Evolutionary conservation across 495 filamentous ascomycete genomes (phyloP).

Genomic region (Staphylotrichum longicolle): DNA sequence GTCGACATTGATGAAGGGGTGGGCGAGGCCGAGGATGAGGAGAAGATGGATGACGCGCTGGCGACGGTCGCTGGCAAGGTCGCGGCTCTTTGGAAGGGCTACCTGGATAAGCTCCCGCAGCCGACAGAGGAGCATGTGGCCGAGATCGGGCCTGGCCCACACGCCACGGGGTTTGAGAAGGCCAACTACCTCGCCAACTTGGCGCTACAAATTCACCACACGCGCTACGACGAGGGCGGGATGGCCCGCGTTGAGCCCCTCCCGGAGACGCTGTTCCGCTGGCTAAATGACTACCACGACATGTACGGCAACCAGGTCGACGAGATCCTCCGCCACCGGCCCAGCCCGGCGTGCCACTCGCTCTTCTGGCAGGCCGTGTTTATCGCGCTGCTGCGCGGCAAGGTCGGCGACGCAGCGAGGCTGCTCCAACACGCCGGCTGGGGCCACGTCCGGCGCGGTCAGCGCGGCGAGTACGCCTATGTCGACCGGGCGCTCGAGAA

Average conservation of each 20-base stretch:
- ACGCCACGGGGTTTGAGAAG: conserved; percentile 60
- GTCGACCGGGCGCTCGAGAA: conserved; percentile 67
- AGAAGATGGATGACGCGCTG: conserved; percentile 54
- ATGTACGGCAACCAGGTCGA: conserved; percentile 58
- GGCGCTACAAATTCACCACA: conserved; percentile 72
- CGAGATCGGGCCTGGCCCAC: conserved; percentile 62
- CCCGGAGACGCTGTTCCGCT: conserved; percentile 72
- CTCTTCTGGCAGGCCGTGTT: conserved; percentile 80
- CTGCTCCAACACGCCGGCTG: conserved; percentile 72
- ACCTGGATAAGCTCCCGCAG: conserved; percentile 46
- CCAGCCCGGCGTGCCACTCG: conserved; percentile 67
- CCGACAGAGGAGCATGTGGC: conserved; percentile 52
- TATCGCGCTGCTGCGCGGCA: conserved; percentile 65
- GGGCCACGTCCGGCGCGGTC: conserved; percentile 56
- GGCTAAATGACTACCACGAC: conserved; percentile 69
- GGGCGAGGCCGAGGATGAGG: conserved; percentile 51
- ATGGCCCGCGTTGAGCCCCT: conserved; percentile 47
- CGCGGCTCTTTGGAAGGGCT: conserved; percentile 56
- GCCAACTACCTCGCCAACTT: conserved; percentile 70
- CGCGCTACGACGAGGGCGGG: conserved; percentile 48
- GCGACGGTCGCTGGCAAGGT: conserved; percentile 56
- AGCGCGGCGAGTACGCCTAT: conserved; percentile 61
- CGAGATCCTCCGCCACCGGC: conserved; percentile 57
- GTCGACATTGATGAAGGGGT: too few species aligned
- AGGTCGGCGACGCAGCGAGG: conserved; percentile 58